Conservation (phyloP, 495 filamentous ascomycete genomes). For the Echria macrotheca region DNA sequence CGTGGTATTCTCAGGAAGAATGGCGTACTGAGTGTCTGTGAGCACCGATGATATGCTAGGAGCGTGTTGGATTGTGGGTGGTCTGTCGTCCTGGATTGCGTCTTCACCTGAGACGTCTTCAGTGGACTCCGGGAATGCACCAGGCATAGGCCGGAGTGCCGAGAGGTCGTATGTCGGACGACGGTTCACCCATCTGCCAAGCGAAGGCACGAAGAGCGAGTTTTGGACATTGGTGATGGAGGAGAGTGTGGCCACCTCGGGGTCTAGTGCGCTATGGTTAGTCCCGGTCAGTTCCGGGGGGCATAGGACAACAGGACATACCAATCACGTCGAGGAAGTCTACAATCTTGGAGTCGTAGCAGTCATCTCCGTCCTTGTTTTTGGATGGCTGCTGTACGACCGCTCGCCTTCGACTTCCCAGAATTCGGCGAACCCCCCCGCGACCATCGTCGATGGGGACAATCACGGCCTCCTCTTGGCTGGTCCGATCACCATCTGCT, state of each 20-base stretch:
- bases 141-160: conserved; percentile 26
- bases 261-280: too few relatives aligned
- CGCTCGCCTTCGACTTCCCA: conserved; percentile 5
- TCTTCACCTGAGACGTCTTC: conserved; percentile 12
- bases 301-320: conserved; percentile 19
- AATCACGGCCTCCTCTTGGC: background rate
- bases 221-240: conserved; percentile 78
- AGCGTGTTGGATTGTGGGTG: conserved; percentile 8
- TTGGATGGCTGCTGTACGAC: background rate
- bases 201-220: conserved; percentile 68
- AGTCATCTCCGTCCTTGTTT: conserved; percentile 18
- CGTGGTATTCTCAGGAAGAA: conserved; percentile 57
- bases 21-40: conserved; percentile 47
- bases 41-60: conserved; percentile 43
- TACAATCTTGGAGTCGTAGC: conserved; percentile 52
- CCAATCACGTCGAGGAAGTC: conserved; percentile 69
- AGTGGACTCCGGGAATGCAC: conserved; percentile 20
- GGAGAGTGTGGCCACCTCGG: conserved; percentile 66
- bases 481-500: background rate
- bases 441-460: background rate
- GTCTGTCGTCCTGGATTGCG: conserved; percentile 6
- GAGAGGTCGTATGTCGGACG: conserved; percentile 70
- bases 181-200: conserved; percentile 61
- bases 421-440: background rate
- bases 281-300: background rate